Base-by-base conservation (phyloP, 2,329 filamentous ascomycete species). In the Talaromyces atroroseus region DNA sequence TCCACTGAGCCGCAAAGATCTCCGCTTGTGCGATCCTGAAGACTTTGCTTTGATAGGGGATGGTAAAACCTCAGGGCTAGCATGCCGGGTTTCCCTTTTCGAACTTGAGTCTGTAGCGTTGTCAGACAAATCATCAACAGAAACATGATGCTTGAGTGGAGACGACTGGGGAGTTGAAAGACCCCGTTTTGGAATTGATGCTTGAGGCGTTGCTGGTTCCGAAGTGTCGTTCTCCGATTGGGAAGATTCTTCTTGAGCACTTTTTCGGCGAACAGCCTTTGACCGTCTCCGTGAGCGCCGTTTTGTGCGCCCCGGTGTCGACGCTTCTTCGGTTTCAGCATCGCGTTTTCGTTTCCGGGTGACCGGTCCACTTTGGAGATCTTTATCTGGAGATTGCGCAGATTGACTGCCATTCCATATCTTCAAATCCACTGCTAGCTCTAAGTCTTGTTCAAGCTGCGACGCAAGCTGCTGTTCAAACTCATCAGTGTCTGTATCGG, bases 361-460 rank as follows among this genome's bases (percentile, higher is more conserved):
- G 3, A 61, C 23, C 12, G 62, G 63, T 6, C 58, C 60, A 3
- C 56, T 44, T 11, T 52, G 36, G n/a, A 46, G 46, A 47, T 7
- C 59, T 52, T 40, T 26, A 23, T 32, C 46, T 14, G 50, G 40
- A 10, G 45, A 45, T 20, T 50, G 51, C 20, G 5, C 38, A 24
- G 60, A 52, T 20, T 59, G 56, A 2, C 36, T 40, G 5, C 63
- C 48, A 11, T 47, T 18, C 3, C 56, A 53, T 2, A 61, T 63
- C 32, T 65, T 58, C 26, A 65, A 54, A 60, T 74, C 69, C n/a
- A 69, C 66, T 7, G 71, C 71, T 23, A 69, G 61, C 45, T 72
- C 72, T 44, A 77, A 62, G 58, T 77, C 75, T 58, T 76, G 72
- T 53, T 72, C 73, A 5, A 78, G 64, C 59, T 78, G 75, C 20